Base-by-base conservation (phyloP, 371 early-diverging fungal species). In the Mucor saturninus region DNA sequence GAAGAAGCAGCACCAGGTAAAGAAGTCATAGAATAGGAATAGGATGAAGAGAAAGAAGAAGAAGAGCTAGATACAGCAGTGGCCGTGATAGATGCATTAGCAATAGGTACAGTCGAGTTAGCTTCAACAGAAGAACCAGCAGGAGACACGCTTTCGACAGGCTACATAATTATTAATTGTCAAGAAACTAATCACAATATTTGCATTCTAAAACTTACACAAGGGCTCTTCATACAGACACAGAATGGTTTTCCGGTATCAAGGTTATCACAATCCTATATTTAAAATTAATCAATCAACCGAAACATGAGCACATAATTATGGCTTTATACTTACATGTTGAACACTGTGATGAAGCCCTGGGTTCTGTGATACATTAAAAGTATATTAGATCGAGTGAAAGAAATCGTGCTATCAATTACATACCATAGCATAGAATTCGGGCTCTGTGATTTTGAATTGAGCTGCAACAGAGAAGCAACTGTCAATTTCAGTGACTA, bases 181-280 rank as follows among this genome's bases (percentile, higher is more conserved):
- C 28, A 50, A 28, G 5, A 10, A 8, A 49, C 13, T 38, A 28
- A 37, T 6, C 7, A 2, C 21, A 15, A 39, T 13, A 7, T 14
- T 21, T 3, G 28, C 8, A 50, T 31, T 50, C 11, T 15, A 1
- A 13, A 5, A 71, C 72, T 56, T 71, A 68, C 73, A 35, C 73
- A 73, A 26, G 73, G 73, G 26, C 42, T 54, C 13, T 21, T 52
- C 63, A 73, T 63, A 45, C 73, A 73, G 5, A 73, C 69, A 60
- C 73, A 73, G 53, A 48, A 73, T 49, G 62, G 62, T 43, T 69
- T 73, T 0, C 69, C 73, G 15, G 39, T 56, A 43, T 73, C 73
- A 8, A 73, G 67, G 49, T 73, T 73, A 60, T 73, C 73, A 53
- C 73, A 73, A 48, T 62, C 53, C 73, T 73, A 56, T 64, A 32